Evolutionary conservation across 225 moss, liverwort and hornwort species (phyloP), one percentile per base, ranked within the genome.

Genomic region (Rhytidiadelphus loreus): DNA sequence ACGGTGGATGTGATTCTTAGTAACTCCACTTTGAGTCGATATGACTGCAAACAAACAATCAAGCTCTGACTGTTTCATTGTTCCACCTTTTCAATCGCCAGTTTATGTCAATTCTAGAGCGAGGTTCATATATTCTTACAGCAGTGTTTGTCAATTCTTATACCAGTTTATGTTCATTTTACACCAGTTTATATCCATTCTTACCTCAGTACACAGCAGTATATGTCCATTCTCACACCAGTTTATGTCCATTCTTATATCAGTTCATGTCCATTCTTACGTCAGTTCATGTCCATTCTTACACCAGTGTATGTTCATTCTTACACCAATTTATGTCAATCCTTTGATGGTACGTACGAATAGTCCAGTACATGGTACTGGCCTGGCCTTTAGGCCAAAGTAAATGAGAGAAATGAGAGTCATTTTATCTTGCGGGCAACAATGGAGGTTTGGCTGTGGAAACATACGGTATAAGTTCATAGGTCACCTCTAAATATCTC

Each of bases 11-110:
- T 94, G 39, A 83, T 88, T 59, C 68, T 94, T 15, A 33, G 71
- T 77, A 94, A 94, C 87, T 58, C 84, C 53, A 87, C 94, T 7
- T 64, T 94, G 71, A 83, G 88, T 60, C 30, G 83, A 16, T 50
- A 69, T 3, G 17, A 37, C 28, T 94, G 94, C 85, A 88, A 89
- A 76, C 74, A 76, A 79, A 69, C 32, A 16, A 26, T 91, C 10
- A 94, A 93, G 81, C 92, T 94, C 57, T 93, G 87, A 90, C 29
- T 30, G 66, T 16, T 82, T 43, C 32, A 14, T 33, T 18, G 37
- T 72, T 56, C 52, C 22, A 26, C 24, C 48, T 60, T 35, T 46
- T 74, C 85, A 32, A 25, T 83, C 19, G 83, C 37, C 50, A 44
- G 46, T 46, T 33, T 21, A 41, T 20, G 30, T 80, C 59, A 30